Percentiles rank a stretch among this genome's conserved stretches.
Conservation (phyloP, 2,329 filamentous ascomycete species). For the Huntiella bhutanensis region DNA sequence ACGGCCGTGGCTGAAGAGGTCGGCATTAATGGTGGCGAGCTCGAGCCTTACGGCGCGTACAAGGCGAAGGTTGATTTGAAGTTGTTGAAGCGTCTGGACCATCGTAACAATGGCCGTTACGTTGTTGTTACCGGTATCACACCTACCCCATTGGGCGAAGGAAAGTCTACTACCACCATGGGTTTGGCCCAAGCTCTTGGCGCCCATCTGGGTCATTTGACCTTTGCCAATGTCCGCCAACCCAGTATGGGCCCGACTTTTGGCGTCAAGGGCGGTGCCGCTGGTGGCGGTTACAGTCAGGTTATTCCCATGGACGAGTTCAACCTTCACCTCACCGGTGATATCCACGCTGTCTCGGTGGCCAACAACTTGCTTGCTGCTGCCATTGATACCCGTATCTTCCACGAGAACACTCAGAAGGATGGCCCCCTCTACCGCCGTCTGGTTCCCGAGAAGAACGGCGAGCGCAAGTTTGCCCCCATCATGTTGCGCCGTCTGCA, state of each 20-base stretch:
- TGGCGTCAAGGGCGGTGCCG: slow-evolving; percentile 95
- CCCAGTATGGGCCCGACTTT: slow-evolving; percentile 96
- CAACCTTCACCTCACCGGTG: slow-evolving; percentile 91
- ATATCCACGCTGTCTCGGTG: slow-evolving; percentile 92
- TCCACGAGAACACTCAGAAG: slow-evolving; percentile 92
- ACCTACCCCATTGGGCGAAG: slow-evolving; percentile 87
- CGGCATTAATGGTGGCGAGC: slow-evolving; percentile 70
- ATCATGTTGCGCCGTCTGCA: slow-evolving; percentile 86
- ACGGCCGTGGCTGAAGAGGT: slow-evolving; percentile 68
- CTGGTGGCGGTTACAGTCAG: slow-evolving; percentile 93
- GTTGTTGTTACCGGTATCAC: slow-evolving; percentile 91
- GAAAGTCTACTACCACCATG: slow-evolving; percentile 96
- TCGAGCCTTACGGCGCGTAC: slow-evolving; percentile 86
- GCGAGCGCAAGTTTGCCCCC: slow-evolving; percentile 67
- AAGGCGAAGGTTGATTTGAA: slow-evolving; percentile 88
- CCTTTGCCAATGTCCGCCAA: slow-evolving; percentile 92
- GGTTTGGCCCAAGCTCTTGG: slow-evolving; percentile 84
- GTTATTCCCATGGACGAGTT: slow-evolving; percentile 99
- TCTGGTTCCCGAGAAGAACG: slow-evolving; percentile 76
- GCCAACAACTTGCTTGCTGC: slow-evolving; percentile 94
- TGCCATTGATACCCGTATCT: slow-evolving; percentile 93
- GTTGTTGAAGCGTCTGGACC: slow-evolving; percentile 63
- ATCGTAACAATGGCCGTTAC: slow-evolving; percentile 78
- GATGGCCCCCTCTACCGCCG: slow-evolving; percentile 74
- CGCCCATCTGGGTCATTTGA: slow-evolving; percentile 68